Evolutionary conservation across 805 yeast species (phyloP).

Genomic region (Barnettozyma pratensis): DNA sequence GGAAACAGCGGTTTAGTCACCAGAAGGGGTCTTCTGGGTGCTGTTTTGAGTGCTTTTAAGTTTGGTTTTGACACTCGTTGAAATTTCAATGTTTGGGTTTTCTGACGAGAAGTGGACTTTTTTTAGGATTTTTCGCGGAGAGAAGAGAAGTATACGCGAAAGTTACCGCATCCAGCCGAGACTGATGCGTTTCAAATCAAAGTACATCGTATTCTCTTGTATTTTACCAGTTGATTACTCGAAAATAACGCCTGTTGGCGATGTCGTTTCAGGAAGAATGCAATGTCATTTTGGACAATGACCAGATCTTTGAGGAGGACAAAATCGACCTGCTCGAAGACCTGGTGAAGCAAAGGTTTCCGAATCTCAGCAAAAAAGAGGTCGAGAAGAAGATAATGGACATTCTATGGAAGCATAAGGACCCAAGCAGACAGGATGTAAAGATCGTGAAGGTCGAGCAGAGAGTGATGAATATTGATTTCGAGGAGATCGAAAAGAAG

Average conservation of each 20-base stretch:
- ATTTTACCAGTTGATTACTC: too few relatives aligned
- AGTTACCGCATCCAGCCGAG: background rate
- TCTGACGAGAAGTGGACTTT: background rate
- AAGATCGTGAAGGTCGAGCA: constrained; percentile 21
- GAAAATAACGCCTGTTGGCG: background rate
- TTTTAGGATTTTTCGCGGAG: background rate
- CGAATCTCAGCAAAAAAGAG: constrained; percentile 18
- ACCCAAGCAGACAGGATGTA: constrained; percentile 21
- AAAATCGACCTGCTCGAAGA: constrained; percentile 34
- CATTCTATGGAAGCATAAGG: constrained; percentile 36
- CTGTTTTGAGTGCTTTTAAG: background rate
- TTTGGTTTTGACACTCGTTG: background rate
- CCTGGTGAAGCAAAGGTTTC: constrained; percentile 23
- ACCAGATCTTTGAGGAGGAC: constrained; percentile 31
- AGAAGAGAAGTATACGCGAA: background rate
- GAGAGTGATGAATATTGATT: constrained; percentile 14
- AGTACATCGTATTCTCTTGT: too few relatives aligned
- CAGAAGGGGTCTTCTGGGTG: background rate
- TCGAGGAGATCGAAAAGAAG: constrained; percentile 24
- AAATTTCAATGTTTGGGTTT: background rate
- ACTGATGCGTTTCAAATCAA: background rate
- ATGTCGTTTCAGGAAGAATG: constrained; percentile 25
- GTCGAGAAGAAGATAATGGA: constrained; percentile 34
- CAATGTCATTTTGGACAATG: constrained; percentile 28
- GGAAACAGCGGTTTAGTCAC: background rate